Conservation (phyloP, 768 basidiomycete species). For the Dentipellis sp. region DNA sequence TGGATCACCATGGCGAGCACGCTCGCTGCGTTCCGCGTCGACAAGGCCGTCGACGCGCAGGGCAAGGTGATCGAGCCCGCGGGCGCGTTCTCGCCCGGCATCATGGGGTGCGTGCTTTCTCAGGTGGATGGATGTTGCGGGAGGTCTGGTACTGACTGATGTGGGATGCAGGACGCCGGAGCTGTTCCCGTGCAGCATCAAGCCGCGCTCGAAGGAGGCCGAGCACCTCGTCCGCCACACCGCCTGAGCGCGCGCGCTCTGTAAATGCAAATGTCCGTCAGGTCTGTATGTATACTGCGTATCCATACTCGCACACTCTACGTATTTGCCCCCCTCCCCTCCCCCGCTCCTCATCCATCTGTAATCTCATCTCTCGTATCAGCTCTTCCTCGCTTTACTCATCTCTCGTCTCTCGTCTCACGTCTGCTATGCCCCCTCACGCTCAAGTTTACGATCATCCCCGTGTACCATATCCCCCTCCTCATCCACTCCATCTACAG, state of each 20-base stretch:
- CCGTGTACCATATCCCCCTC: background rate
- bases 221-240: conserved; percentile 9
- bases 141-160: too few species aligned
- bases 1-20: conserved; percentile 13
- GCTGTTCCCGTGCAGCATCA: conserved; percentile 10
- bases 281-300: background rate
- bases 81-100: conserved; percentile 10
- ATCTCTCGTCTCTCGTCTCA: too few species aligned
- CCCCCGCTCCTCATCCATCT: too few species aligned
- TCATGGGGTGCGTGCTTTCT: conserved; percentile 10
- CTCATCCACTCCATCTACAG: background rate
- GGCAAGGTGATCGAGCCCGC: conserved; percentile 12
- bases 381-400: too few species aligned
- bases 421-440: background rate
- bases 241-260: background rate
- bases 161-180: conserved; percentile 8
- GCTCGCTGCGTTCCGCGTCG: conserved; percentile 11
- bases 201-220: conserved; percentile 11
- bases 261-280: background rate
- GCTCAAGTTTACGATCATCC: background rate
- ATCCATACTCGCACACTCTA: background rate
- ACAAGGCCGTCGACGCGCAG: conserved; percentile 7
- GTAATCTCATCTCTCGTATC: too few species aligned
- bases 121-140: background rate
- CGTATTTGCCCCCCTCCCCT: too few species aligned